Evolutionary conservation across 2,329 filamentous ascomycete genomes (phyloP).

Genomic region (Gyromitra esculenta): DNA sequence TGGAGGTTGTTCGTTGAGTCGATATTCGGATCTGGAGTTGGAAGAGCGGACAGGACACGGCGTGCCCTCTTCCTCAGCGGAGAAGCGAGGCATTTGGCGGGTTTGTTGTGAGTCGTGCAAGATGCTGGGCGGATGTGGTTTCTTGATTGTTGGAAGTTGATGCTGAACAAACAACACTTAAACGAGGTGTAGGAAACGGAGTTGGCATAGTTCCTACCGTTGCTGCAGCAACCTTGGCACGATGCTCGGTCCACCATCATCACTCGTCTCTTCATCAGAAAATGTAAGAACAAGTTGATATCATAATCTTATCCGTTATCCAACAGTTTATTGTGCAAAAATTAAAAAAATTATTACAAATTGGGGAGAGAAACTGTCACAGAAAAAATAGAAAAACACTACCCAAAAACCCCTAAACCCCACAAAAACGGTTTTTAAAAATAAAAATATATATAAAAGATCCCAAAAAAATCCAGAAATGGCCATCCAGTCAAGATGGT

Average conservation of each 20-base stretch:
- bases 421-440: neutral
- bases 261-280: neutral
- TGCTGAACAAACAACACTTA: conserved; percentile 34
- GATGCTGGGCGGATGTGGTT: conserved; percentile 26
- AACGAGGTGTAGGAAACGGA: conserved; percentile 35
- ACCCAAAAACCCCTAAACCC: conserved; percentile 9
- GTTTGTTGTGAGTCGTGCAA: conserved; percentile 28
- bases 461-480: conserved; percentile 9
- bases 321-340: conserved; percentile 31
- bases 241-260: neutral
- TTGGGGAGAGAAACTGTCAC: conserved; percentile 4
- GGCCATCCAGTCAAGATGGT: conserved; percentile 13
- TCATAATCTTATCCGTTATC: neutral
- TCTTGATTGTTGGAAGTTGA: conserved; percentile 27
- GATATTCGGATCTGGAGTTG: conserved; percentile 14
- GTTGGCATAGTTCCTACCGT: conserved; percentile 24
- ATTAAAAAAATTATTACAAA: conserved; percentile 35
- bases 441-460: conserved; percentile 7
- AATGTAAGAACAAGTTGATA: neutral
- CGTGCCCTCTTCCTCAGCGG: conserved; percentile 51
- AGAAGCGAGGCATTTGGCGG: conserved; percentile 40
- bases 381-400: conserved; percentile 14
- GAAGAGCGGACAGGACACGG: conserved; percentile 52
- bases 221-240: conserved; percentile 43
- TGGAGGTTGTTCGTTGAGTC: conserved; percentile 22